Base-by-base conservation (phyloP, 1,284 basidiomycete genomes). In the Cystobasidium pallidum region DNA sequence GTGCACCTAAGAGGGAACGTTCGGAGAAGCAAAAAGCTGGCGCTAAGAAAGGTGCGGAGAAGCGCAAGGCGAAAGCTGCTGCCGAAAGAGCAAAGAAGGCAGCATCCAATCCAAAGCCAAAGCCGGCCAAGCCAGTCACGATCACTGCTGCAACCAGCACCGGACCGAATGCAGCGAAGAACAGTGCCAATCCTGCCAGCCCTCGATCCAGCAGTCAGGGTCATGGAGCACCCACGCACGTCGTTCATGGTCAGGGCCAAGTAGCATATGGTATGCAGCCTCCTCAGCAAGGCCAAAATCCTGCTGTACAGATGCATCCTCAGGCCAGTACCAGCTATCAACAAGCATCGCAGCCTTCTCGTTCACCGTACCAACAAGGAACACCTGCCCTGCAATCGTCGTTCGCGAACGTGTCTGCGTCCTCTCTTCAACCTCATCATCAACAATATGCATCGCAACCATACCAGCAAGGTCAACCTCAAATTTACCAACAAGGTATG, bases 21-120 rank as follows among this genome's bases (percentile, higher is more conserved):
- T 71, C 68, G 17, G 68, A 71, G 10, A 58, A 57, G 15, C 59
- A 71, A 41, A 71, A 54, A 39, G 30, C 32, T 17, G 68, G 68
- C 13, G 68, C 68, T 13, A 58, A 24, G 13, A 71, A 64, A 39
- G 68, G 68, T 43, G 68, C 68, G 34, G 68, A 63, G 49, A 71
- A 71, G 61, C 28, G 68, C 3, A 63, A 64, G 34, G 68, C 68
- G 7, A 62, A 58, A 62, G 43, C 55, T 41, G 58, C 54, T 32
- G 58, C 28, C 45, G 55, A 61, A n/a, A 61, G 58, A 61, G 67
- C 67, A 26, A 58, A 57, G 41, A 71, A 59, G n/a, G 61, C 39
- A n/a, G 68, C 68, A 11, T 47, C 68, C 7, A 63, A 21, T 17
- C 45, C 57, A 7, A 34, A 34, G 28, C 61, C 59, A 34, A 47